A percentile compares a stretch with the other conserved stretches of the same genome.
Evolutionary conservation across 1,139 yeast genomes (phyloP).

Genomic region (Taphrina deformans): DNA sequence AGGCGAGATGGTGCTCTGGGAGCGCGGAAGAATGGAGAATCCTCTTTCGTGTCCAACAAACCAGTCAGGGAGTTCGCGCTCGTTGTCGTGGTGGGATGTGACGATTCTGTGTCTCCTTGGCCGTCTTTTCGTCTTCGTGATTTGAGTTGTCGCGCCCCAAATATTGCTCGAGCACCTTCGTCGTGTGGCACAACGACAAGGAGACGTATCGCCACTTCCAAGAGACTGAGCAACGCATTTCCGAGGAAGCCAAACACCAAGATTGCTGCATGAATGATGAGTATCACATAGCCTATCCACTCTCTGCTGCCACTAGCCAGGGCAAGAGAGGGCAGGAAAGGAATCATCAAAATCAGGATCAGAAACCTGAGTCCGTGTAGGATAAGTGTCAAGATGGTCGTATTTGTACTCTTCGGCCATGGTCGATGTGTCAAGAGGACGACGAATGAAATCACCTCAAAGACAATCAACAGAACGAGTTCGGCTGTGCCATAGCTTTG

Average conservation of each 20-base stretch:
- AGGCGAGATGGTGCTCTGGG: conserved; percentile 15
- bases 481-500: conserved; percentile 47
- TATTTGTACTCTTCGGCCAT: conserved; percentile 43
- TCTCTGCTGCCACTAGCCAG: conserved; percentile 41
- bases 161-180: conserved; percentile 38
- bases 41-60: conserved; percentile 20
- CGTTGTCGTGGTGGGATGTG: neutral
- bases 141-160: conserved; percentile 40
- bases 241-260: conserved; percentile 42
- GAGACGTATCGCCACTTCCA: conserved; percentile 43
- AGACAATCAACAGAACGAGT: conserved; percentile 43
- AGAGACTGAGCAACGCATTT: conserved; percentile 43
- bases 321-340: conserved; percentile 42
- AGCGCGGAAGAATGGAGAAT: conserved; percentile 30
- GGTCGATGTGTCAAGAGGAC: conserved; percentile 43
- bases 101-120: conserved; percentile 11
- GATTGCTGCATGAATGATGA: conserved; percentile 44
- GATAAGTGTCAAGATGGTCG: conserved; percentile 42
- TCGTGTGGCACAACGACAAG: conserved; percentile 41
- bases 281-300: conserved; percentile 46
- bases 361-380: conserved; percentile 42
- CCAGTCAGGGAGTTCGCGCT: conserved; percentile 26
- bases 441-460: conserved; percentile 42
- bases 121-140: conserved; percentile 38
- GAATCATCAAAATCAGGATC: conserved; percentile 43